A percentile compares a stretch with the other conserved stretches of the same genome.
Evolutionary conservation across 2,329 filamentous ascomycete species (phyloP).

Genomic region (Colletotrichum scovillei): DNA sequence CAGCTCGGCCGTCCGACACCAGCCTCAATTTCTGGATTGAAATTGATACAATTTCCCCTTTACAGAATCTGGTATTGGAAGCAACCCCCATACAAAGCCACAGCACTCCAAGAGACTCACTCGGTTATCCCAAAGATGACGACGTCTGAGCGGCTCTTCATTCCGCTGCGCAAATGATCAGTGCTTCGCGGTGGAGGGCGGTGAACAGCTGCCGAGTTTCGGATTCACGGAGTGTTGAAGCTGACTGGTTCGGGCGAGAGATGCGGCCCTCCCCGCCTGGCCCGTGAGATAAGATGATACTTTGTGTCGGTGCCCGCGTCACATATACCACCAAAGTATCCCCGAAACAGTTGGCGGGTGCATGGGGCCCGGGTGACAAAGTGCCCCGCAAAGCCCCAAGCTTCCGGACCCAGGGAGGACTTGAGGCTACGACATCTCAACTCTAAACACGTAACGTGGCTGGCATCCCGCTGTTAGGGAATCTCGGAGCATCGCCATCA

Average conservation of each 20-base stretch:
- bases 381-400: constrained; percentile 29
- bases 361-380: constrained; percentile 26
- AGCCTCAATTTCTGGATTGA: not conserved
- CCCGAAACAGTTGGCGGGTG: not conserved
- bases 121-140: constrained; percentile 1
- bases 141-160: constrained; percentile 12
- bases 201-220: constrained; percentile 33
- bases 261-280: not conserved
- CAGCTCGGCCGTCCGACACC: not conserved
- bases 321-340: not conserved
- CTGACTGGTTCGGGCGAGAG: constrained; percentile 24
- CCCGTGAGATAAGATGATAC: constrained; percentile 18
- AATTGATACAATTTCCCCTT: not conserved
- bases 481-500: not conserved
- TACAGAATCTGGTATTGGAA: not conserved
- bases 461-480: constrained; percentile 22
- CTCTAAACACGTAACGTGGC: constrained; percentile 35
- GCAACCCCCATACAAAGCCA: too few relatives aligned
- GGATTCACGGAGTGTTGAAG: constrained; percentile 28
- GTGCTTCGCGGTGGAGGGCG: constrained; percentile 23
- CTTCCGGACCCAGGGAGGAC: constrained; percentile 29
- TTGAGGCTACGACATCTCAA: constrained; percentile 28
- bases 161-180: constrained; percentile 20
- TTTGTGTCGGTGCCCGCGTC: not conserved
- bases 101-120: not conserved